phyloP scores from a whole-genome alignment of 768 basidiomycete genomes.

The Paxillus ammoniavirescens region DNA sequence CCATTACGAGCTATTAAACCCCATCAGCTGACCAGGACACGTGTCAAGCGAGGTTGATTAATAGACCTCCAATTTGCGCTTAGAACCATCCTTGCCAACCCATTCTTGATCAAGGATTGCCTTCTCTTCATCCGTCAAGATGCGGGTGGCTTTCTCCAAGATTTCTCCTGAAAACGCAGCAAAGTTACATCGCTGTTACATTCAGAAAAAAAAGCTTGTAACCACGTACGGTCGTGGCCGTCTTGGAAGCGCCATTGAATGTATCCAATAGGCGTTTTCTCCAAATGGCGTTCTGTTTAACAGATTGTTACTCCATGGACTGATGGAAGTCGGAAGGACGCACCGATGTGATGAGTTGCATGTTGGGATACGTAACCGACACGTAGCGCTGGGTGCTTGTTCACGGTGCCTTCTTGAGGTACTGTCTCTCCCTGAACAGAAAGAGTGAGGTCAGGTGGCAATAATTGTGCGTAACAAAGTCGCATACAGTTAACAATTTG shows the following conservation, averaged over 20 bases:
- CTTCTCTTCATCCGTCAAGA: slow-evolving; percentile 86
- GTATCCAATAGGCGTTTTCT: slow-evolving; percentile 95
- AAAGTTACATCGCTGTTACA: slow-evolving; percentile 7
- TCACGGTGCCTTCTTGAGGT: slow-evolving; percentile 88
- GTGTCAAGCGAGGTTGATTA: slow-evolving; percentile 8
- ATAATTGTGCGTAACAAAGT: slow-evolving; percentile 3
- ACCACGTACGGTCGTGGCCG: slow-evolving; percentile 84
- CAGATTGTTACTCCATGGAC: slow-evolving; percentile 20
- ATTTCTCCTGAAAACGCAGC: slow-evolving; percentile 62
- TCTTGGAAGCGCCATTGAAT: slow-evolving; percentile 99
- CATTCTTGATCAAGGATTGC: slow-evolving; percentile 78
- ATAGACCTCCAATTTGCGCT: slow-evolving; percentile 83
- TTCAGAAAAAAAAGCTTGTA: slow-evolving; percentile 11
- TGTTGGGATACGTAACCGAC: slow-evolving; percentile 98
- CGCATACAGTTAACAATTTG: slow-evolving; percentile 81
- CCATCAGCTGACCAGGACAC: slow-evolving; percentile 14
- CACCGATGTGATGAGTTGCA: slow-evolving; percentile 94
- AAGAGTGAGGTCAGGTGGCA: slow-evolving; percentile 9
- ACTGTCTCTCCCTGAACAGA: slow-evolving; percentile 75
- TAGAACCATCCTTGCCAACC: slow-evolving; percentile 87
- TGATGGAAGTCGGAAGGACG: slow-evolving; percentile 17
- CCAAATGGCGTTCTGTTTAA: slow-evolving; percentile 77
- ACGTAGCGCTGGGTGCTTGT: slow-evolving; percentile 91
- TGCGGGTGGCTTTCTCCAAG: slow-evolving; percentile 86
- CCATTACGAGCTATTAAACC: slow-evolving; percentile 68